Base-by-base conservation (phyloP, 768 basidiomycete genomes). In the Clitopilus hobsonii region DNA sequence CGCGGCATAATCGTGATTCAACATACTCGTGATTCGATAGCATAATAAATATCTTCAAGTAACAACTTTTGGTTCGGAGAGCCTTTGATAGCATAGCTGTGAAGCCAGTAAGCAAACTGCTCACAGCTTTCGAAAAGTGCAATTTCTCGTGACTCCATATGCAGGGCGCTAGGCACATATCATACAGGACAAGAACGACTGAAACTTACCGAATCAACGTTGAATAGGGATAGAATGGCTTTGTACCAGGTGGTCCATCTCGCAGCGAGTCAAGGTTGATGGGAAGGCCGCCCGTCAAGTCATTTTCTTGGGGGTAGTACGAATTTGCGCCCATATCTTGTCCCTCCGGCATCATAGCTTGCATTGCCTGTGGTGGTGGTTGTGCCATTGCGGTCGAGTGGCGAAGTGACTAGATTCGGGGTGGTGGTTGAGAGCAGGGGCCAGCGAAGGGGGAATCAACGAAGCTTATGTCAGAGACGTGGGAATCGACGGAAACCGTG, bases 161-260 rank as follows among this genome's bases (percentile, higher is more conserved):
- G 55, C 49, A 50, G 53, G 53, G 56, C 60, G 45, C 54, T 53
- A 60, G 58, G 49, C 54, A 55, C 48, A 45, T 53, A 30, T 18
- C 38, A 45, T 28, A 25, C 28, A 49, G 5, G n/a, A 45, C 38
- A 38, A 24, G 55, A 49, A 38, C 22, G 13, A 32, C 50, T 55
- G 23, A 47, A 56, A 78, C 86, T 54, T 67, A 91, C 91, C 91
- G 84, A 64, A 94, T 94, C 53, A 94, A 82, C 28, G 91, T 94
- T 2, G 91, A 93, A 66, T 94, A 94, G 2, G 91, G 91, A 64
- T 94, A 94, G 64, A 93, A 92, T 5, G 91, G 91, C 68, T 94
- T 94, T 67, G 84, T 90, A 48, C 91, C 91, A 6, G 91, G 89
- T 2, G 91, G 91, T 0, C 91, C 90, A 65, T 94, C 91, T 52